A percentile compares a stretch with the other conserved stretches of the same genome.
phyloP scores from a whole-genome alignment of 2,329 filamentous ascomycete genomes.

The Fusarium denticulatum region DNA sequence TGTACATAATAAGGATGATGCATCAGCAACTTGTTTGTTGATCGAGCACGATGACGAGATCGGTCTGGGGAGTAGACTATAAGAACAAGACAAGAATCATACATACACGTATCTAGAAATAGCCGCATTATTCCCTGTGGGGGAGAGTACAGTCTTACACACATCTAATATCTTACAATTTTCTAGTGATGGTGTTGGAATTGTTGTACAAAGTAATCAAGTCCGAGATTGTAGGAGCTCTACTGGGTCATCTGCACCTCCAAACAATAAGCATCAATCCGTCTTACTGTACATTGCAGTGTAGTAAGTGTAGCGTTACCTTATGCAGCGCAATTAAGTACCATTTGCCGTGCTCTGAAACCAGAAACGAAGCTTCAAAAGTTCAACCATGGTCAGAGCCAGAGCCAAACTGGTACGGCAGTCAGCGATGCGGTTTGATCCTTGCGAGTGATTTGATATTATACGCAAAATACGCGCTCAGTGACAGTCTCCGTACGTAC shows the following conservation, averaged over 20 bases:
- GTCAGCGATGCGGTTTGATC: constrained; percentile 18
- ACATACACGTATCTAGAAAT: neutral
- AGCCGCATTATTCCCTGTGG: neutral
- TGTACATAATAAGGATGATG: constrained; percentile 20
- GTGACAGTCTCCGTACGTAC: neutral
- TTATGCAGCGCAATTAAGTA: neutral
- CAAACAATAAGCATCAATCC: constrained; percentile 21
- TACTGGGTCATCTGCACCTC: constrained; percentile 5
- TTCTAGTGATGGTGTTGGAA: neutral
- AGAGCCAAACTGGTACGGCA: neutral
- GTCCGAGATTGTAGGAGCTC: neutral
- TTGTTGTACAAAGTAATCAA: constrained; percentile 4
- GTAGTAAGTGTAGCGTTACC: neutral
- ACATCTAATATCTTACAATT: constrained; percentile 8
- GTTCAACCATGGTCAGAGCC: neutral
- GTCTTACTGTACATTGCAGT: constrained; percentile 21
- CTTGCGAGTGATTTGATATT: neutral
- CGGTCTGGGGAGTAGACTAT: neutral
- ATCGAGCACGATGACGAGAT: constrained; percentile 21
- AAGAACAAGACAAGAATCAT: neutral
- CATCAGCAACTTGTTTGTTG: neutral
- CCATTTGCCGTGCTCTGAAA: neutral
- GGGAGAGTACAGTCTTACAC: constrained; percentile 15
- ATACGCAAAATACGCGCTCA: constrained; percentile 18
- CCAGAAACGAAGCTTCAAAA: constrained; percentile 21